These are phyloP conservation scores for Pseudotulostoma volvatum DNA, from an alignment of 495 filamentous ascomycete genomes.

Conservation along the genomic window DNA sequence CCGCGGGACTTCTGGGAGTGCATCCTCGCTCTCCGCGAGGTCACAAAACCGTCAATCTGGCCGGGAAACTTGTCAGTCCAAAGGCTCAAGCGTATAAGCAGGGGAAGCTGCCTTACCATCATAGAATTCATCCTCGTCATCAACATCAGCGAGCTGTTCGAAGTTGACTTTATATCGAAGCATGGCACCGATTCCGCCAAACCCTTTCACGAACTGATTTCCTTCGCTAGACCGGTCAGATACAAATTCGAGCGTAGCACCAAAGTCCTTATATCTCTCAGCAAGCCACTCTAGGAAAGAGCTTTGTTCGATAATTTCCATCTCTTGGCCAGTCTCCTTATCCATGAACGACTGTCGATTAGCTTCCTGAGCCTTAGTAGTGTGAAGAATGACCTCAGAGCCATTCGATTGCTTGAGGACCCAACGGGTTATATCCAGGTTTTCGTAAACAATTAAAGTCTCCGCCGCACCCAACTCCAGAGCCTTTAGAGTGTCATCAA, in stretches of 20 bases:
- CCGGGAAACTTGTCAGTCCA: conserved; percentile 6
- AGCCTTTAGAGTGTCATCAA: conserved; percentile 96
- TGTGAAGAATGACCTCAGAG: conserved; percentile 59
- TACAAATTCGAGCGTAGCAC: conserved; percentile 91
- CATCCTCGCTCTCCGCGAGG: conserved; percentile 85
- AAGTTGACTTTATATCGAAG: conserved; percentile 99
- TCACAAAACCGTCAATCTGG: conserved; percentile 81
- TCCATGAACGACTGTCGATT: conserved; percentile 80
- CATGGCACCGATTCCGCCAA: conserved; percentile 93
- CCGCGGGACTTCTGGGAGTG: conserved; percentile 52
- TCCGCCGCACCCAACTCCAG: conserved; percentile 90
- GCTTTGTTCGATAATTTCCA: conserved; percentile 73
- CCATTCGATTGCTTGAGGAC: conserved; percentile 62
- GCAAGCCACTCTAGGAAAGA: conserved; percentile 98
- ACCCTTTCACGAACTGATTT: conserved; percentile 99
- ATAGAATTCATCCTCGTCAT: conserved; percentile 98
- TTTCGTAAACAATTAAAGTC: conserved; percentile 93
- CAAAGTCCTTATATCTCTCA: conserved; percentile 93
- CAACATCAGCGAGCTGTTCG: conserved; percentile 87
- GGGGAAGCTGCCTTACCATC: conserved; percentile 43
- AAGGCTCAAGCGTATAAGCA: conserved; percentile 7
- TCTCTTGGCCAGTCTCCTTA: conserved; percentile 86
- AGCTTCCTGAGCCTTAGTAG: conserved; percentile 68
- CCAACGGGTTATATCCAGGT: conserved; percentile 86
- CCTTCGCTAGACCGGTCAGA: conserved; percentile 92